Base-by-base conservation (phyloP, 805 yeast genomes). In the Cyberlindnera euphorbiiphila region DNA sequence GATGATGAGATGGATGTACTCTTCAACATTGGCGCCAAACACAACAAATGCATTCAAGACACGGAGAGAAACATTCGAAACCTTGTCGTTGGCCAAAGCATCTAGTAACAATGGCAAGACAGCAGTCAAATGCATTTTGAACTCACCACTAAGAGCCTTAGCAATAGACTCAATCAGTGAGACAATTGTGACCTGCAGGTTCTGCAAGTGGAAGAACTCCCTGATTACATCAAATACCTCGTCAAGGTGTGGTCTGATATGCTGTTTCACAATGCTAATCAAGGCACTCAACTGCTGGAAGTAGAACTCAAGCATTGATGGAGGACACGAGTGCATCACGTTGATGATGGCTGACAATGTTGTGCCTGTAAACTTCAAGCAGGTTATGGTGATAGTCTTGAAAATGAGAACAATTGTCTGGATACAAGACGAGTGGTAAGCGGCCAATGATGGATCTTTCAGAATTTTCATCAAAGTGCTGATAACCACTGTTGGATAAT, bases 401-500 rank as follows among this genome's bases (percentile, higher is more conserved):
- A 89, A 89, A 31, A 93, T 89, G 50, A 83, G 81, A 75, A 88
- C 83, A 29, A 93, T 82, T 0, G 98, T 94, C 51, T 89, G 96
- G n/a, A 89, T 85, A 19, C 88, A 95, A 14, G 86, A 81, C 3
- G 89, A 84, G 56, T 93, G 98, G 55, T 89, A 95, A 0, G 84
- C 69, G 9, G 86, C 80, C 39, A 91, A 68, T 0, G 97, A 85
- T 0, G 85, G 76, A 59, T 93, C 98, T 47, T 82, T 81, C 29
- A 93, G 62, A 14, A 93, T 82, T 43, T 81, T 85, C 78, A 89
- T 74, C 43, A 93, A 64, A 6, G 89, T 85, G 30, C 79, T 79
- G 29, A 93, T 85, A 1, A 91, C 98, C 17, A 93, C 98, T 0
- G 96, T 88, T 3, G 98, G 96, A 52, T 85, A 89, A 51, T 89